phyloP scores from a whole-genome alignment of 768 basidiomycete species.

The Sistotremastrum niveocremeum region DNA sequence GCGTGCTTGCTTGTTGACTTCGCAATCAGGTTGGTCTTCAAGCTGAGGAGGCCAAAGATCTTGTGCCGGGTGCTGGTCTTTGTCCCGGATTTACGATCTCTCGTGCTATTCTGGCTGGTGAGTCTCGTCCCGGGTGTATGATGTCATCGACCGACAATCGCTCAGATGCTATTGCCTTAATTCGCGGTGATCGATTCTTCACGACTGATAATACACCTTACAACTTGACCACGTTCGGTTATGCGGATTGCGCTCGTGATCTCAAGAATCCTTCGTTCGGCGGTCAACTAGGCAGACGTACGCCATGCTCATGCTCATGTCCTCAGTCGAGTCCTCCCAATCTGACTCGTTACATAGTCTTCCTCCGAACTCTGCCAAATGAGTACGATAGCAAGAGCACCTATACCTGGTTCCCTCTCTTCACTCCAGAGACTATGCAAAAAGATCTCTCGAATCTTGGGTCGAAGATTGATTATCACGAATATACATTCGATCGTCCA shows the following conservation, averaged over 20 bases:
- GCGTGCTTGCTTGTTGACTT: neutral
- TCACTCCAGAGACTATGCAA: constrained; percentile 64
- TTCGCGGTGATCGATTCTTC: constrained; percentile 73
- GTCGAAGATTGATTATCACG: constrained; percentile 33
- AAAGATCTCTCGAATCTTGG: constrained; percentile 42
- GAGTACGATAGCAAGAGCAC: constrained; percentile 55
- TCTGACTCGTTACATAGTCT: constrained; percentile 19
- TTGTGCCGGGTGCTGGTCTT: constrained; percentile 68
- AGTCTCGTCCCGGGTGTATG: too few species aligned
- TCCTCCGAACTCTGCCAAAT: constrained; percentile 61
- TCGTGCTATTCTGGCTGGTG: neutral
- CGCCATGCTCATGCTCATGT: neutral
- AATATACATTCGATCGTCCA: neutral
- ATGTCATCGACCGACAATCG: neutral
- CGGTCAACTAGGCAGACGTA: constrained; percentile 48
- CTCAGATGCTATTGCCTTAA: constrained; percentile 72
- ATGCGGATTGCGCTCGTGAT: constrained; percentile 69
- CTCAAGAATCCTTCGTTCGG: constrained; percentile 60
- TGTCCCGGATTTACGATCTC: constrained; percentile 47
- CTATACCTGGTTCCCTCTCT: constrained; percentile 82
- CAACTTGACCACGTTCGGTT: constrained; percentile 78
- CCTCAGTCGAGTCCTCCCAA: neutral
- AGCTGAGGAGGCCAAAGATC: constrained; percentile 39
- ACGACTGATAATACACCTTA: constrained; percentile 71
- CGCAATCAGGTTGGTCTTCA: constrained; percentile 12